Conservation (phyloP, 2,329 filamentous ascomycete species). For the Trichophyton equinum region DNA sequence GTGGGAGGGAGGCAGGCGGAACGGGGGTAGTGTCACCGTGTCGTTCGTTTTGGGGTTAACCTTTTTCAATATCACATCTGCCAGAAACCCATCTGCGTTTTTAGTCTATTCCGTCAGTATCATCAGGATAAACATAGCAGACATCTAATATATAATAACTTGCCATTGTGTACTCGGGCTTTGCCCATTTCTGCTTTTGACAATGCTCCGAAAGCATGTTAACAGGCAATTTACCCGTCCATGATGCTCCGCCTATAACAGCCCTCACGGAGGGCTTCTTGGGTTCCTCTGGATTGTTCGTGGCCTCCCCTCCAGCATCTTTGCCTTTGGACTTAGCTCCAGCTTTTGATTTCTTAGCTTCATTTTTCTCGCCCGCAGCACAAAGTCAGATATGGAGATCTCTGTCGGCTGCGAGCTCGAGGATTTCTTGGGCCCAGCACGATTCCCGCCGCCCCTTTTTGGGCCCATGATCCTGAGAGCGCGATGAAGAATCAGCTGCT, state of each 20-base stretch:
- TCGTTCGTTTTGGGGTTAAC: slow-evolving; percentile 74
- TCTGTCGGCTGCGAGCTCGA: slow-evolving; percentile 25
- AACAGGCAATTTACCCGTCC: slow-evolving; percentile 93
- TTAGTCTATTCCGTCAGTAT: slow-evolving; percentile 39
- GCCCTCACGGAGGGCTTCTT: slow-evolving; percentile 55
- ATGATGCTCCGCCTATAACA: slow-evolving; percentile 84
- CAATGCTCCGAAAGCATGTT: slow-evolving; percentile 90
- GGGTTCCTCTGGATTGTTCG: slow-evolving; percentile 28
- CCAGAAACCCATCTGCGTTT: slow-evolving; percentile 60
- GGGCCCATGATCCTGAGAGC: slow-evolving; percentile 25
- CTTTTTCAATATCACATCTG: slow-evolving; percentile 63
- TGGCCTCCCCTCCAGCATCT: slow-evolving; percentile 17
- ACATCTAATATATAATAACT: slow-evolving; percentile 13
- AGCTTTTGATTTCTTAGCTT: slow-evolving; percentile 20
- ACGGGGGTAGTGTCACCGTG: slow-evolving; percentile 60
- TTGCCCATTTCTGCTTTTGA: slow-evolving; percentile 91
- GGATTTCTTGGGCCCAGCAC: slow-evolving; percentile 29
- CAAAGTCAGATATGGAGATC: slow-evolving; percentile 15
- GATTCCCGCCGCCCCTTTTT: slow-evolving; percentile 30
- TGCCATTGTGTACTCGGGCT: slow-evolving; percentile 78
- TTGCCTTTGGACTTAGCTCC: slow-evolving; percentile 20
- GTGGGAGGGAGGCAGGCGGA: slow-evolving; percentile 65
- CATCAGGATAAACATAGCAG: slow-evolving; percentile 5
- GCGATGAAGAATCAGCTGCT: neutral
- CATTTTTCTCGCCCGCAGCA: slow-evolving; percentile 12